Evolutionary conservation across 345 rosid genomes (phyloP), one percentile per base, ranked within the genome.

Genomic region (Citrus medica): DNA sequence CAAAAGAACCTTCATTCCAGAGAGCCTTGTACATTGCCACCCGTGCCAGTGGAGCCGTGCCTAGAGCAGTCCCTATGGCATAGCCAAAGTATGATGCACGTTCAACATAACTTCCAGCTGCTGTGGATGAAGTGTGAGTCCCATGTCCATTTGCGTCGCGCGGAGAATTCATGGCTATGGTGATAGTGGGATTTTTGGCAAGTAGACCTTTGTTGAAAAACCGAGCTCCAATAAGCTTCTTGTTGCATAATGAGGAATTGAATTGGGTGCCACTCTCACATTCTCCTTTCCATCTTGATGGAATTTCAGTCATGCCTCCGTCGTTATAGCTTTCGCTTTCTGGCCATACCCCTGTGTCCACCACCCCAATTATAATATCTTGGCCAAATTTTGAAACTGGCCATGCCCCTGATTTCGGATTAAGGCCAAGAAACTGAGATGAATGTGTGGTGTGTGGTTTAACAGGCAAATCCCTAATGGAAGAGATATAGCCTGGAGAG

Each of bases 111-210:
- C 42, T 83, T 38, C 90, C 90, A 2, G 90, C 92, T 0, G 89
- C 91, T 4, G 89, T 89, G 56, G 84, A 76, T 4, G 92, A 86
- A 21, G 91, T 88, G 77, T 89, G 92, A 6, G 91, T 89, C 72
- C 91, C 92, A 16, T 89, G 92, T 4, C 92, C 92, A 3, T 72
- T 77, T 0, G 82, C 82, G 78, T 89, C 91, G 0, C 91, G 80
- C 0, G 89, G 21, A n/a, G 92, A 87, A 74, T 89, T 89, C 88
- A 86, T 83, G 37, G 82, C n/a, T 3, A 87, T 73, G 51, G 82
- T 86, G 69, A 82, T 13, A 59, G 82, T 60, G 19, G 89, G 88
- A n/a, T 82, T 42, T 21, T 48, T 71, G 1, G 90, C 80, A 30
- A 73, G 53, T 35, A 86, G 73, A 0, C 86, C 92, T 84, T 78